Base-by-base conservation (phyloP, 768 basidiomycete genomes). In the Omphalotus guepiniiformis region DNA sequence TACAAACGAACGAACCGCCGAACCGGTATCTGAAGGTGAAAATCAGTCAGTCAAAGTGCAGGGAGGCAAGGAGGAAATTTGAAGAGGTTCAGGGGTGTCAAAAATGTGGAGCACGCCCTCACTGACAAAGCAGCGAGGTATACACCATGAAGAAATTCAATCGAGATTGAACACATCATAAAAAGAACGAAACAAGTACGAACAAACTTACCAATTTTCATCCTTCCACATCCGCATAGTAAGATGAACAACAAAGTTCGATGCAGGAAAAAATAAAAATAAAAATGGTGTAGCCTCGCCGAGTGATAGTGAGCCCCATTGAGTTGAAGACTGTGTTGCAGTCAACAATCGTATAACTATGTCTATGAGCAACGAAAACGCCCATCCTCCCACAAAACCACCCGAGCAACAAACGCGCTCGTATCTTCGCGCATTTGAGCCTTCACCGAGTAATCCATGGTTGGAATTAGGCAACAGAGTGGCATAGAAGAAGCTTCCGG, bases 61-160 rank as follows among this genome's bases (percentile, higher is more conserved):
- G n/a, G n/a, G n/a, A n/a, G n/a, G n/a, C n/a, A n/a, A n/a, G n/a
- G n/a, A n/a, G n/a, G n/a, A n/a, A n/a, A n/a, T n/a, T n/a, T n/a
- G n/a, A n/a, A n/a, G n/a, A n/a, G n/a, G n/a, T n/a, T 76, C 73
- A 77, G 74, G 66, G 56, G 67, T 73, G 82, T 86, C 86, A 85
- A 82, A 58, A 58, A 76, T 79, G 60, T 84, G 88, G 85, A 85
- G 87, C 87, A 69, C 74, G 65, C 78, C 84, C 82, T 63, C 55
- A 51, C 52, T 55, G 34, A 55, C 25, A 48, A 53, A 57, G 49
- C 51, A 44, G 54, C 55, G 59, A 71, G 79, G 82, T 83, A 85
- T 86, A 67, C 83, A 82, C 88, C 88, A 72, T 89, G 88, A 90
- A 90, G 88, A 90, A 90, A 90, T 89, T 88, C 88, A 84, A 83